Conservation (phyloP, 2,329 filamentous ascomycete species). For the Simplicillium aogashimaense region DNA sequence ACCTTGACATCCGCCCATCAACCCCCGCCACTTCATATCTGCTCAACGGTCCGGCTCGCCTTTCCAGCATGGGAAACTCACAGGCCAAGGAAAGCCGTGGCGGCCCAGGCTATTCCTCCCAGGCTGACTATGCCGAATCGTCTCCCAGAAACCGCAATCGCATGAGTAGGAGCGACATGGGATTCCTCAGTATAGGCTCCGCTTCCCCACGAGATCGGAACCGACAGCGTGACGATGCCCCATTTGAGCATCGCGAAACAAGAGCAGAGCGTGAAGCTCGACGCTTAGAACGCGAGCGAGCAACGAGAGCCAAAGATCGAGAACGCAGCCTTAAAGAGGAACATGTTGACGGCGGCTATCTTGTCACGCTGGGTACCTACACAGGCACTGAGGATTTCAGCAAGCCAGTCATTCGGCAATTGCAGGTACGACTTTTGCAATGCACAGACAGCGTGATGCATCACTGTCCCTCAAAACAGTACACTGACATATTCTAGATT, state of each 20-base stretch:
- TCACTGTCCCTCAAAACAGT: neutral
- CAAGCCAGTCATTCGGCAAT: slow-evolving; percentile 76
- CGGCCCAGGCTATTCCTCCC: neutral
- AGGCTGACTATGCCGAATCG: slow-evolving; percentile 1
- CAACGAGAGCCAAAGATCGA: slow-evolving; percentile 67
- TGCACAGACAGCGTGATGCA: slow-evolving; percentile 5
- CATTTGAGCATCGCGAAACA: slow-evolving; percentile 67
- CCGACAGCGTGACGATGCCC: slow-evolving; percentile 23
- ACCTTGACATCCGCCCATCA: no score
- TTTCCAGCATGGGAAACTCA: slow-evolving; percentile 2
- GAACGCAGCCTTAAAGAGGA: slow-evolving; percentile 88
- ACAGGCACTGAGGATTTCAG: slow-evolving; percentile 88
- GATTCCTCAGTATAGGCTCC: slow-evolving; percentile 32
- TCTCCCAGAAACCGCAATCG: slow-evolving; percentile 8
- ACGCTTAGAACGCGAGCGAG: slow-evolving; percentile 71
- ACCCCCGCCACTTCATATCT: no score
- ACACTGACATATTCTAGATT: slow-evolving; percentile 47
- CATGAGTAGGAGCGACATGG: slow-evolving; percentile 34
- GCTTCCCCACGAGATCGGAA: slow-evolving; percentile 26
- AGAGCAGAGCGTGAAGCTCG: slow-evolving; percentile 85
- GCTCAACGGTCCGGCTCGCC: no score
- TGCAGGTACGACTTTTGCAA: slow-evolving; percentile 55
- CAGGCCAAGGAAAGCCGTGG: slow-evolving; percentile 1
- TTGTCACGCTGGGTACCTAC: slow-evolving; percentile 92
- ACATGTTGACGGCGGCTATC: slow-evolving; percentile 84